Evolutionary conservation across 352 stramenopile genomes (phyloP), one percentile per base, ranked within the genome.

Genomic region (Proteromonas lacertae): DNA sequence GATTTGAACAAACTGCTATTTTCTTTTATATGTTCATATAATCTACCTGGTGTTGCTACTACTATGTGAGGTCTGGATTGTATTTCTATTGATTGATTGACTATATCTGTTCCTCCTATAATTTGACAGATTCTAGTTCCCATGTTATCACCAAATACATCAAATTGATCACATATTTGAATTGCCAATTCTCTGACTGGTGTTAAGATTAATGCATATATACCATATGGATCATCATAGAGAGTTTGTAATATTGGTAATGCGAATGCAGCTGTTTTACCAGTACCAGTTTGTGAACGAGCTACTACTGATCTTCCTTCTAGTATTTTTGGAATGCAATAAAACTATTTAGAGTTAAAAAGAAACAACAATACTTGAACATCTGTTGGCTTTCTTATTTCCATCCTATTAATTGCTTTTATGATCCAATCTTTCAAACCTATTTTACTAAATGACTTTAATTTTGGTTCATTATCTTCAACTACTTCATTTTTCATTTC

Each of bases 221-320:
- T 78, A 2, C 80, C 78, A 32, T 55, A 56, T 0, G 66, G 66
- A 40, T 93, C 77, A 32, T 73, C 60, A 35, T 64, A 74, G n/a
- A 95, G 59, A 10, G 53, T 47, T 42, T 98, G 73, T 19, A 98
- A 57, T 45, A 96, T 92, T 7, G 83, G 84, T 26, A 98, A 59
- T 19, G 72, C 73, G 53, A 96, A 98, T 12, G 82, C 76, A 14
- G 79, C 84, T 9, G 87, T 96, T 62, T 98, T 98, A 22, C 87
- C 87, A 29, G 58, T 83, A 34, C 87, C 87, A 7, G 77, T 92
- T 46, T 86, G 69, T 12, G 78, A 73, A 25, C 70, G 73, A 26
- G 67, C 76, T 26, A 89, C 56, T 5, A 92, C 69, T 40, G 91
- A 64, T n/a, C 64, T 61, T 2, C 77, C 71, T 4, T 53, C 45